Conservation (phyloP, 2,329 filamentous ascomycete genomes). For the Hirsutella thompsonii region DNA sequence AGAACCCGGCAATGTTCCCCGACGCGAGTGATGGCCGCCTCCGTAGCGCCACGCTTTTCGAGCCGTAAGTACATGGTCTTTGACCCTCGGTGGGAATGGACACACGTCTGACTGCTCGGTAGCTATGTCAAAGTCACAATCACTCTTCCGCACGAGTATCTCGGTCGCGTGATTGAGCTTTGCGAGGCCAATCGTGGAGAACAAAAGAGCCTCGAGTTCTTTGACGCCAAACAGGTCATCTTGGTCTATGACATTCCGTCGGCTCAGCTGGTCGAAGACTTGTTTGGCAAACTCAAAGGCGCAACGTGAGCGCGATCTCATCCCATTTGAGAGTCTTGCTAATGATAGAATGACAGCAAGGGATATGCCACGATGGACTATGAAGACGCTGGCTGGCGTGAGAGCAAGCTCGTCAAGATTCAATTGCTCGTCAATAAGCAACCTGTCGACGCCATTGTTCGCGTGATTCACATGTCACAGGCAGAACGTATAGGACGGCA, state of each 20-base stretch:
- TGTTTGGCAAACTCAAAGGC: constrained; percentile 94
- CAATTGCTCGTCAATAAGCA: constrained; percentile 88
- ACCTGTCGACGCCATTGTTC: constrained; percentile 87
- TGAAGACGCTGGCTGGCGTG: constrained; percentile 81
- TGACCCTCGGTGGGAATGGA: background rate
- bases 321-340: background rate
- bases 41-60: constrained; percentile 31
- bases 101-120: background rate
- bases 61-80: constrained; percentile 30
- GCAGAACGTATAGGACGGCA: constrained; percentile 65
- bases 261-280: constrained; percentile 84
- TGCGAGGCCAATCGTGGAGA: constrained; percentile 83
- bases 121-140: constrained; percentile 68
- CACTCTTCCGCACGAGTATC: constrained; percentile 84
- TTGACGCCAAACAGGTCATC: constrained; percentile 85
- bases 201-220: constrained; percentile 81
- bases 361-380: constrained; percentile 95
- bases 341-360: constrained; percentile 35
- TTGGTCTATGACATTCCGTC: constrained; percentile 84
- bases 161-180: constrained; percentile 88
- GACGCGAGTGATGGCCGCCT: constrained; percentile 41
- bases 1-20: constrained; percentile 81
- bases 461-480: constrained; percentile 75
- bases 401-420: constrained; percentile 72
- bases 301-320: constrained; percentile 40